These are phyloP conservation scores for Trametes cinnabarina DNA, from an alignment of 768 basidiomycete species.

Conservation along the genomic window DNA sequence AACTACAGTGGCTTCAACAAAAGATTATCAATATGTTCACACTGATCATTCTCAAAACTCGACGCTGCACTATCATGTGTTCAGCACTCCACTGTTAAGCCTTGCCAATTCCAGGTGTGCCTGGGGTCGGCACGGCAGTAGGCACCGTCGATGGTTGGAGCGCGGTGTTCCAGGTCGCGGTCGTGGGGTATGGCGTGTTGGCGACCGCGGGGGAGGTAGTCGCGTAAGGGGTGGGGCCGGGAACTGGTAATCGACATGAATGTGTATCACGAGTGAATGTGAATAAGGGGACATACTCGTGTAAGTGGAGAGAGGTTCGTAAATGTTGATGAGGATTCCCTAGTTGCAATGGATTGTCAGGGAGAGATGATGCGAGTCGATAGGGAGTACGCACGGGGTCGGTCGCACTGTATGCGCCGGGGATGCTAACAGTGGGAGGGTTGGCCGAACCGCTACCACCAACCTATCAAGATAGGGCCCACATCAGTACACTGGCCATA, in stretches of 20 bases:
- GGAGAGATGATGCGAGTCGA: neutral
- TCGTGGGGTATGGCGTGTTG: conserved; percentile 42
- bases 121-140: conserved; percentile 28
- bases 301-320: conserved; percentile 42
- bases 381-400: conserved; percentile 29
- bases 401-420: conserved; percentile 41
- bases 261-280: no score
- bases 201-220: conserved; percentile 40
- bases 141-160: conserved; percentile 46
- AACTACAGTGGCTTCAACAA: no score
- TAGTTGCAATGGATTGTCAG: neutral
- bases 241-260: conserved; percentile 31
- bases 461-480: conserved; percentile 19
- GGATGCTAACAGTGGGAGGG: conserved; percentile 42
- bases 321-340: conserved; percentile 49
- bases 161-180: conserved; percentile 51
- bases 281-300: conserved; percentile 29
- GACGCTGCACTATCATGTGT: no score
- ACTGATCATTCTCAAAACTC: neutral
- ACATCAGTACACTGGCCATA: neutral
- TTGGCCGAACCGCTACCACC: conserved; percentile 37
- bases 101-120: conserved; percentile 15
- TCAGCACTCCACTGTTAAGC: no score
- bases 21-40: no score
- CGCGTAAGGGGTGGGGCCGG: conserved; percentile 51